phyloP scores from a whole-genome alignment of 1,139 yeast species.

The Taphrina populina region DNA sequence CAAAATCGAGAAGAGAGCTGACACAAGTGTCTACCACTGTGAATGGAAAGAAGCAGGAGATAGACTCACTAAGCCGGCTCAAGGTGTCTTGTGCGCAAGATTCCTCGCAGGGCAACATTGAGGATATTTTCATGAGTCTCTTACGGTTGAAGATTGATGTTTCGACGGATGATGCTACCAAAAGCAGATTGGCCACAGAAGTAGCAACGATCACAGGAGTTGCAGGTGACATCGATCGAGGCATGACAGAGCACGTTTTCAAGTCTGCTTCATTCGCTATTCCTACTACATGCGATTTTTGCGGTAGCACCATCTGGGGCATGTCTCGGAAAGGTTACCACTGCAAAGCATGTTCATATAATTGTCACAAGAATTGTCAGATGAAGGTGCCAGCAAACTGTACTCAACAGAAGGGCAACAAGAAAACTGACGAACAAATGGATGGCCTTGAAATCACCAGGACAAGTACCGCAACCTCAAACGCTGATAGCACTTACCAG shows the following conservation, averaged over 20 bases:
- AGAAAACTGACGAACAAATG: conserved; percentile 28
- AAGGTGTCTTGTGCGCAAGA: conserved; percentile 46
- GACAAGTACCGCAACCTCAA: conserved; percentile 16
- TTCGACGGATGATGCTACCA: conserved; percentile 67
- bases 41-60: conserved; percentile 52
- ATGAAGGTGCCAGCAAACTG: conserved; percentile 41
- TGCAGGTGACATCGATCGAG: conserved; percentile 59
- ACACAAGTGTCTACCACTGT: conserved; percentile 51
- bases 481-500: conserved; percentile 21
- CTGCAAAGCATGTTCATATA: conserved; percentile 40
- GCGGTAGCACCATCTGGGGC: conserved; percentile 41
- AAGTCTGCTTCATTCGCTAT: conserved; percentile 41
- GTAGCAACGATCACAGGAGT: conserved; percentile 86
- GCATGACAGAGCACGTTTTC: conserved; percentile 40
- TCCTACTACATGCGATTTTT: conserved; percentile 41
- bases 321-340: conserved; percentile 40
- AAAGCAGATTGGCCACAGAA: conserved; percentile 78
- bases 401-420: conserved; percentile 37
- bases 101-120: conserved; percentile 43
- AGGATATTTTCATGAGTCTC: conserved; percentile 58
- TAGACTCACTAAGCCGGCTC: conserved; percentile 51
- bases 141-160: conserved; percentile 60
- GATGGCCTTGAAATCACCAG: conserved; percentile 18
- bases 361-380: conserved; percentile 41
- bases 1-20: conserved; percentile 53